Conservation (phyloP, 2,329 filamentous ascomycete species). For the Fusarium torreyae region DNA sequence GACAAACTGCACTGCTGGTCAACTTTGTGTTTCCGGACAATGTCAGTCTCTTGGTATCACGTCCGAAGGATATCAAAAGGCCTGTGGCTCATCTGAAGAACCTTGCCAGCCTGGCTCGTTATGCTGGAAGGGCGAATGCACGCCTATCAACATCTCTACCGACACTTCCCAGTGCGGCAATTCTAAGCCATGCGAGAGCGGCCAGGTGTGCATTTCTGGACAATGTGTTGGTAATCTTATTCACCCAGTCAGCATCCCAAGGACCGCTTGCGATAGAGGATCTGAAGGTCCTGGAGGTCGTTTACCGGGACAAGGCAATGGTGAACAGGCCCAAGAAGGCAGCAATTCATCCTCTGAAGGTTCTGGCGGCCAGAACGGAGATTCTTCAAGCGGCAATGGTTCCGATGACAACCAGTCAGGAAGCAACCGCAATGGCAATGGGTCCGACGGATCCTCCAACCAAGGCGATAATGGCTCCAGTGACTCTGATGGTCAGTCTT, state of each 20-base stretch:
- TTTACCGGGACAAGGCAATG: background rate
- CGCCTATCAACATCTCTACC: constrained; percentile 19
- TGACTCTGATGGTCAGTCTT: background rate
- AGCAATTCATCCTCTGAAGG: background rate
- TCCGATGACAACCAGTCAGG: background rate
- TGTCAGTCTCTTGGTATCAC: constrained; percentile 23
- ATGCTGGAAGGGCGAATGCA: constrained; percentile 15
- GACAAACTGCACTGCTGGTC: constrained; percentile 24
- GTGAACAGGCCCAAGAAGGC: background rate
- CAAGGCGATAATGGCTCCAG: background rate
- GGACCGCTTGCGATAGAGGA: background rate
- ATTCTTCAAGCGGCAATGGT: background rate
- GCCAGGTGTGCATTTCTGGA: constrained; percentile 35
- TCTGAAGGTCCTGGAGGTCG: background rate
- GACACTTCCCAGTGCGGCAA: constrained; percentile 30
- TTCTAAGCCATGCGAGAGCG: constrained; percentile 6
- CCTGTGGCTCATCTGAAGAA: constrained; percentile 14
- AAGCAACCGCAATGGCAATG: background rate
- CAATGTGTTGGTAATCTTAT: constrained; percentile 21
- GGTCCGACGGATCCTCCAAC: background rate
- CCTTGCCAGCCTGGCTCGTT: constrained; percentile 25
- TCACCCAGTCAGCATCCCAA: background rate
- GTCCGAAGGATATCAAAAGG: background rate
- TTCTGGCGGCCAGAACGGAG: background rate
- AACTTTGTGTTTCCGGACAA: constrained; percentile 31